Conservation (phyloP, 495 filamentous ascomycete species). For the Penicillium taxi region DNA sequence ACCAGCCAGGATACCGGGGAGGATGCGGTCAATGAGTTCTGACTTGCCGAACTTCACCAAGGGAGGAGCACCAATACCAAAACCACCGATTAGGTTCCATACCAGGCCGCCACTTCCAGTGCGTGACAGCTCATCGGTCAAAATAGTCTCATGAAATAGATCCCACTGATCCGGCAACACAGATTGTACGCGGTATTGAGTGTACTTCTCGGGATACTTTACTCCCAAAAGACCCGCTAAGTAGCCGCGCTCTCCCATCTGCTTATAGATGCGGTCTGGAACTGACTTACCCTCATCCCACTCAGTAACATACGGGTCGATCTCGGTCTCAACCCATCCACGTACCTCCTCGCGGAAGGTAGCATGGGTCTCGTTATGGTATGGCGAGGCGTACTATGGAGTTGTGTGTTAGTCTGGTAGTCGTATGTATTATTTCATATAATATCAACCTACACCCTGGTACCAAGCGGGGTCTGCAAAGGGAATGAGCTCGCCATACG, state of each 20-base stretch:
- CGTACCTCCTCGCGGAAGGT: constrained; percentile 84
- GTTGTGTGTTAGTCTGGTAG: constrained; percentile 8
- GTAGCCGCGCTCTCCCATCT: constrained; percentile 89
- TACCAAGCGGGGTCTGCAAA: constrained; percentile 95
- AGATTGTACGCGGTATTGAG: constrained; percentile 58
- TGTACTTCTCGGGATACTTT: constrained; percentile 65
- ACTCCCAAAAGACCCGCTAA: constrained; percentile 81
- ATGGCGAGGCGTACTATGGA: constrained; percentile 81
- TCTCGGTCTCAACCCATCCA: constrained; percentile 80
- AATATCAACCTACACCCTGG: constrained; percentile 66
- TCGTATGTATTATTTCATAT: background rate
- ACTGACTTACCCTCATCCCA: constrained; percentile 95
- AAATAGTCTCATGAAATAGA: constrained; percentile 89
- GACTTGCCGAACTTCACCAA: constrained; percentile 90
- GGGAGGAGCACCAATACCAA: constrained; percentile 87
- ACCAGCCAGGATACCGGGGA: constrained; percentile 78
- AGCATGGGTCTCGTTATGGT: constrained; percentile 88
- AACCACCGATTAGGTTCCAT: constrained; percentile 96
- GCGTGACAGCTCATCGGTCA: constrained; percentile 90
- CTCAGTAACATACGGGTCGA: constrained; percentile 87
- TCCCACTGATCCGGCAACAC: constrained; percentile 91
- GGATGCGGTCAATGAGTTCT: constrained; percentile 69
- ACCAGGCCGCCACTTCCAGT: constrained; percentile 86
- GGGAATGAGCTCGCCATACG: constrained; percentile 78
- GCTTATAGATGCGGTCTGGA: constrained; percentile 80